Percentiles rank a stretch among this genome's conserved stretches.
These are phyloP conservation scores for Hyaloscypha finlandica DNA, from an alignment of 495 filamentous ascomycete species.

Conservation along the genomic window DNA sequence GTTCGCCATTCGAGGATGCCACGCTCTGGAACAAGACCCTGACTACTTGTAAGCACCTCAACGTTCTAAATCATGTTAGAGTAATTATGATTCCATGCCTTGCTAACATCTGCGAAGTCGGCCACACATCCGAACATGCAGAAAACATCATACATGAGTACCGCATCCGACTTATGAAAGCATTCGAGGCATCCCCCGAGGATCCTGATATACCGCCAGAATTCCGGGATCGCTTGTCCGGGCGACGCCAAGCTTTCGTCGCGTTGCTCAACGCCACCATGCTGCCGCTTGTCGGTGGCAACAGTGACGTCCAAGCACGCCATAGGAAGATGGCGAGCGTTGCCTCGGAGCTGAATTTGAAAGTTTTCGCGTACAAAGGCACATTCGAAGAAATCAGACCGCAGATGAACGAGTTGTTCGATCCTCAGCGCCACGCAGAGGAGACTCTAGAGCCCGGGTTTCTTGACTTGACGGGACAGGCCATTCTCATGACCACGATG, in stretches of 20 bases:
- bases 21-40: neutral
- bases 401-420: neutral
- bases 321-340: constrained; percentile 1
- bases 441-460: neutral
- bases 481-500: constrained; percentile 5
- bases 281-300: neutral
- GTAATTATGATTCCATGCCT: neutral
- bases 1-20: constrained; percentile 8
- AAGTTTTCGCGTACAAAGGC: constrained; percentile 2
- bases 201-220: neutral
- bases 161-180: neutral
- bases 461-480: neutral
- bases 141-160: constrained; percentile 1
- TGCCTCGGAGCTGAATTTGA: constrained; percentile 1
- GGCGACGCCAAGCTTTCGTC: neutral
- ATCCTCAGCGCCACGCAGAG: neutral
- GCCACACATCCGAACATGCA: neutral
- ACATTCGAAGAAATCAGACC: constrained; percentile 1
- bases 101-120: neutral
- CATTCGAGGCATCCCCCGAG: neutral
- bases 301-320: neutral
- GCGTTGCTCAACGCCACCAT: neutral
- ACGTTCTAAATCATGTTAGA: neutral
- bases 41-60: neutral
- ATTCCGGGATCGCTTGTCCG: neutral